Conservation (phyloP, 305 asterid species). For the Fraxinus floribunda region DNA sequence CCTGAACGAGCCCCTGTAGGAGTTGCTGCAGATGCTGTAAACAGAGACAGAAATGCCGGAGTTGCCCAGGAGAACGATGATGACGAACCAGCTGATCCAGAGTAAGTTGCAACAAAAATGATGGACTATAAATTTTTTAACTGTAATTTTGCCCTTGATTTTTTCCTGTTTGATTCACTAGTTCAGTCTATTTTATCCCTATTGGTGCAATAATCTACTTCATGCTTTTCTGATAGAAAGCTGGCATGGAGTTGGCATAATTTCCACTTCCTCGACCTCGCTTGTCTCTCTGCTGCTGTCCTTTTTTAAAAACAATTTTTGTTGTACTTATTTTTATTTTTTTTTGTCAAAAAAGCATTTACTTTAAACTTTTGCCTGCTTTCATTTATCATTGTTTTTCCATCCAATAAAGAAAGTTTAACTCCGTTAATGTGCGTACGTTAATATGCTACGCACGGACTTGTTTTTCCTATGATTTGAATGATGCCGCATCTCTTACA, state of each 20-base stretch:
- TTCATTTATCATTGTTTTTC: background rate
- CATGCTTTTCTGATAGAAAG: background rate
- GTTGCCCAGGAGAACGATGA: constrained; percentile 53
- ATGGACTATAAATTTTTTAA: background rate
- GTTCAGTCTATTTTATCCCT: background rate
- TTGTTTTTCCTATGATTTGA: background rate
- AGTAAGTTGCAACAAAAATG: constrained; percentile 53
- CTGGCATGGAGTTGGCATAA: background rate
- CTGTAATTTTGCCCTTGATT: background rate
- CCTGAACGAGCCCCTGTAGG: constrained; percentile 55
- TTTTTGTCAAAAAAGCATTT: background rate
- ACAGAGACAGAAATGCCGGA: constrained; percentile 54
- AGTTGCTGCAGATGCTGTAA: constrained; percentile 46
- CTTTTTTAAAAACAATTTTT: background rate
- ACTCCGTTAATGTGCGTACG: background rate
- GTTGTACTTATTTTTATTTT: background rate
- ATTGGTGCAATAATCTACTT: background rate
- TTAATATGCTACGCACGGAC: background rate
- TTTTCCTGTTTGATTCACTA: background rate
- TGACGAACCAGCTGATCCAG: constrained; percentile 68
- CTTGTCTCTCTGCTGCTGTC: background rate
- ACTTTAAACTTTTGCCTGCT: background rate
- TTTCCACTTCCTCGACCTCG: background rate
- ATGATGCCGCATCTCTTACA: background rate
- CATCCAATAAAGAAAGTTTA: background rate